phyloP scores from a whole-genome alignment of 2,329 filamentous ascomycete species.

The Didymella pomorum region DNA sequence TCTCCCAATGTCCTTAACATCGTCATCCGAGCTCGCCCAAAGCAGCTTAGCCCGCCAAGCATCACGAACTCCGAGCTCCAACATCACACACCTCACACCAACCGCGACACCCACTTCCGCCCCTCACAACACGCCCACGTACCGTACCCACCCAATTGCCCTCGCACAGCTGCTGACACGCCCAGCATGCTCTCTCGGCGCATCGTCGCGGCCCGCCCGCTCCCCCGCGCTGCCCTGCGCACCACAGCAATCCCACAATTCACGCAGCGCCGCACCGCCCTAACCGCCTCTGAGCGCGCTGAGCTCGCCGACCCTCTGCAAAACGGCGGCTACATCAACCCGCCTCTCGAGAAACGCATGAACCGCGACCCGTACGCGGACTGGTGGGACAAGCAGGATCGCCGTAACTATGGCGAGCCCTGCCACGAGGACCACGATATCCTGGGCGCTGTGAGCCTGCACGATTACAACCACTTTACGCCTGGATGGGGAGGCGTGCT shows the following conservation, averaged over 20 bases:
- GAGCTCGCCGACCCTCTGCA: conserved; percentile 67
- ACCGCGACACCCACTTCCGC: background rate
- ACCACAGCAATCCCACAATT: conserved; percentile 43
- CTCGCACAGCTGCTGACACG: conserved; percentile 52
- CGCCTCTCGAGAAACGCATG: conserved; percentile 81
- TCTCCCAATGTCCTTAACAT: background rate
- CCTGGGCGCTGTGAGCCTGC: conserved; percentile 85
- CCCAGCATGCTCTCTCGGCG: conserved; percentile 54
- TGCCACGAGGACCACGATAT: conserved; percentile 97
- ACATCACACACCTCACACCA: conserved; percentile 2
- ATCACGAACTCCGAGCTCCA: conserved; percentile 38
- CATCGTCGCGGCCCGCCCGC: conserved; percentile 53
- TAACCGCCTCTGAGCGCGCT: conserved; percentile 45
- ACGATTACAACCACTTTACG: conserved; percentile 86
- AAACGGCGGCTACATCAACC: conserved; percentile 88
- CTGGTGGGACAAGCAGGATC: conserved; percentile 98
- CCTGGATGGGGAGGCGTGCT: conserved; percentile 74
- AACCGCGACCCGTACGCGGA: conserved; percentile 91
- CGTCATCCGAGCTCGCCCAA: background rate
- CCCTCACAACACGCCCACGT: conserved; percentile 36
- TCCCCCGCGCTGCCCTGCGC: conserved; percentile 47
- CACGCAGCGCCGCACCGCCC: conserved; percentile 49
- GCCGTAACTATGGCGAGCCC: conserved; percentile 95
- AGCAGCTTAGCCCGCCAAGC: conserved; percentile 25
- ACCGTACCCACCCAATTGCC: conserved; percentile 28